Evolutionary conservation across 768 basidiomycete species (phyloP), one percentile per base, ranked within the genome.

Genomic region (Termitomyces titanicus): DNA sequence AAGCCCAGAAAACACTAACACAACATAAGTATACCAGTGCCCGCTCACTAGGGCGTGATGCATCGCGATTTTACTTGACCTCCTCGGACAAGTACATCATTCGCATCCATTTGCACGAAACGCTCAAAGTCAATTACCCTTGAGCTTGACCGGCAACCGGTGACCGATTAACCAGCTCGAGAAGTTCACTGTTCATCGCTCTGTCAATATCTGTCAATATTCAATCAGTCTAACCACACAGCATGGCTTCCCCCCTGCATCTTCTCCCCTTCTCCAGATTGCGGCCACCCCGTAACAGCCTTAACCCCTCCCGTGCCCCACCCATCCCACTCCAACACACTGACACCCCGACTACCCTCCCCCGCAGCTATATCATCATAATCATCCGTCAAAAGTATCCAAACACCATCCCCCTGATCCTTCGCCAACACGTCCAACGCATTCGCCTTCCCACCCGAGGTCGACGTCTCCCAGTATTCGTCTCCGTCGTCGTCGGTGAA

Each of bases 381-480:
- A 52, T 81, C 80, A 57, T 82, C 79, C 8, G 80, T 81, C 0
- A 82, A 66, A 0, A 79, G 51, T 15, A 82, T 74, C 79, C 79
- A 82, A 10, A 77, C 63, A 0, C 70, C 74, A 11, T 68, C 67
- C 3, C 55, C 62, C 6, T 57, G 54, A 7, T 27, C 58, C 57
- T 78, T 78, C 8, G 68, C 52, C 6, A 70, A 57, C 6, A 81
- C 52, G 52, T 81, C 79, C 10, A 81, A 68, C 3, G 79, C 81
- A 53, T 81, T 75, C 12, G 81, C 81, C 66, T 77, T 80, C 2
- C 81, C 79, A 12, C 78, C 78, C 0, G 76, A 75, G 1, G 79
- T 81, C 1, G 71, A 69, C 0, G 79, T 79, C 55, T 81, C 70
- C 57, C 68, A 76, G 20, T 74, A 64, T 24, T 68, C 63, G 29